Evolutionary conservation across 805 yeast genomes (phyloP), one percentile per base, ranked within the genome.

Genomic region (Saturnispora dispora): DNA sequence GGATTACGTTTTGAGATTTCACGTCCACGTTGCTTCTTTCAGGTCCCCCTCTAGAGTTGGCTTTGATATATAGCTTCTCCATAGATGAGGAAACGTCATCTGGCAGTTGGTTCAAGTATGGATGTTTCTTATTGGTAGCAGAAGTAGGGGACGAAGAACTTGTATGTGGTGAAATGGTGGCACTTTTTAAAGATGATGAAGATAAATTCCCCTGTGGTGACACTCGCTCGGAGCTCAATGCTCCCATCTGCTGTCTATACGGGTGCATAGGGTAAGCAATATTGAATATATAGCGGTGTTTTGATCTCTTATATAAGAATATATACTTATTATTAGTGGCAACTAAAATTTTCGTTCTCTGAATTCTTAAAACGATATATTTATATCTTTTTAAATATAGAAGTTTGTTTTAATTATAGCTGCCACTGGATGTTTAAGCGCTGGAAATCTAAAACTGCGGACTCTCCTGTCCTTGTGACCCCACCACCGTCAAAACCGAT

Each of bases 41-140:
- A 3, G 41, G 8, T 18, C 33, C 33, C 10, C 33, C 33, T 13
- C 8, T 18, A 2, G 41, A n/a, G 13, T 37, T 37, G 20, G 23
- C 13, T 37, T 37, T 37, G 9, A 37, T 37, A 20, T 23, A 23
- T 7, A 45, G 36, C 17, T 45, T 40, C 25, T 54, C 57, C 10
- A 49, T 27, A 13, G 57, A 52, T 41, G 42, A 52, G 2, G 54
- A 45, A 7, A 55, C 18, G 20, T 43, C 45, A 4, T 49, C 10
- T 4, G 58, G 58, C 41, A 55, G 46, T 3, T 53, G 55, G 8
- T 37, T 46, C n/a, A 55, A 30, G 36, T 44, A 55, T 1, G 58
- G 58, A 27, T 55, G 58, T 17, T 48, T 18, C 35, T 35, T 42
- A n/a, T 22, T 44, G 3, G 40, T 25, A 37, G 23, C 25, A 37